Conservation (phyloP, 495 filamentous ascomycete species). For the Talaromyces proteolyticus region DNA sequence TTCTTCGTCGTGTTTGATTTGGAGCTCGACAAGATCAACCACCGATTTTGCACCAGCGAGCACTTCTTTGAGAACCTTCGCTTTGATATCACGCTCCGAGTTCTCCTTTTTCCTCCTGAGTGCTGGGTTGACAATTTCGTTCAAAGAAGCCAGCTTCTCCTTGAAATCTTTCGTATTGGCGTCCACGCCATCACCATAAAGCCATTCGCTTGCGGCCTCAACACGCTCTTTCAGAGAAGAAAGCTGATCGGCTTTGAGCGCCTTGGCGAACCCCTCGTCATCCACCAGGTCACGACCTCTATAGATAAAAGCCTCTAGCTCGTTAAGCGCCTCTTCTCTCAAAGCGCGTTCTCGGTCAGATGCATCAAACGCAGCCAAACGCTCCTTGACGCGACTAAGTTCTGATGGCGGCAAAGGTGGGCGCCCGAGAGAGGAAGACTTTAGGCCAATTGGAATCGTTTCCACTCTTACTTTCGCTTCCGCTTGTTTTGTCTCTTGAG, state of each 20-base stretch:
- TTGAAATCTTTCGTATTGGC: constrained; percentile 67
- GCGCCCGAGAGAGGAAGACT: constrained; percentile 55
- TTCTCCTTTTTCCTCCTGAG: constrained; percentile 63
- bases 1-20: constrained; percentile 36
- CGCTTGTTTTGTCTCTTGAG: constrained; percentile 41
- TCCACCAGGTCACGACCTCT: constrained; percentile 74
- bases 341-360: constrained; percentile 72
- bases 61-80: constrained; percentile 57
- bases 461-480: constrained; percentile 61
- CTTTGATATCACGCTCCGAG: constrained; percentile 55
- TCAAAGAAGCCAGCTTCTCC: constrained; percentile 63
- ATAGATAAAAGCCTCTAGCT: constrained; percentile 92
- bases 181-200: constrained; percentile 78
- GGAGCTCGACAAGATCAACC: constrained; percentile 32
- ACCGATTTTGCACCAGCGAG: constrained; percentile 51
- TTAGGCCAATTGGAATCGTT: constrained; percentile 62
- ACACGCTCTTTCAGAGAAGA: constrained; percentile 55
- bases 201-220: constrained; percentile 73
- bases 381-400: constrained; percentile 59
- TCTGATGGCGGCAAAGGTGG: constrained; percentile 48
- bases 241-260: constrained; percentile 60
- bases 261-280: constrained; percentile 64
- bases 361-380: constrained; percentile 72
- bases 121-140: constrained; percentile 63
- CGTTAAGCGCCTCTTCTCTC: constrained; percentile 86